Percentiles rank a stretch among this genome's conserved stretches.
These are phyloP conservation scores for Stephania japonica DNA, from an alignment of 164 flowering plant species.

Conservation along the genomic window DNA sequence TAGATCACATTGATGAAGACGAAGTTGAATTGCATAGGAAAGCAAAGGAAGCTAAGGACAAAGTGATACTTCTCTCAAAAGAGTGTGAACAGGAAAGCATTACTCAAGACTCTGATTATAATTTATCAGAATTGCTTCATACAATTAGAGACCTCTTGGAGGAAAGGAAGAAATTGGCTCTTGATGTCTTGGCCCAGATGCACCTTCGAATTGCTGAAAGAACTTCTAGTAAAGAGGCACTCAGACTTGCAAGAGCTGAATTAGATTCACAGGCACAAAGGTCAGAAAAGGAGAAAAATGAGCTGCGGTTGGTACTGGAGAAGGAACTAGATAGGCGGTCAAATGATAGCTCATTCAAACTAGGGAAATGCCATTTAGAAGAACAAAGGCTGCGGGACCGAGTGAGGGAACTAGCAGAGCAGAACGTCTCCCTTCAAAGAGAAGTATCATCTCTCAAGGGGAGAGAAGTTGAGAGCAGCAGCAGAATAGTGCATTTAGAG, in stretches of 20 bases:
- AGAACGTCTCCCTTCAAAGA: constrained; percentile 84
- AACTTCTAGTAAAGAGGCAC: constrained; percentile 44
- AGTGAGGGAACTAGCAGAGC: constrained; percentile 91
- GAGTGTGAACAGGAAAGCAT: constrained; percentile 54
- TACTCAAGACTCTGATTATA: constrained; percentile 30
- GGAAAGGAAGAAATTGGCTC: constrained; percentile 57
- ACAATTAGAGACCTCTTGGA: constrained; percentile 41
- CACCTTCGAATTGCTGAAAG: constrained; percentile 55
- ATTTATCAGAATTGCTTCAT: constrained; percentile 40
- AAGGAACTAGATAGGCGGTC: constrained; percentile 88
- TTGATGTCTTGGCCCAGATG: constrained; percentile 54
- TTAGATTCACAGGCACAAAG: constrained; percentile 37
- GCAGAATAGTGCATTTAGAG: constrained; percentile 33
- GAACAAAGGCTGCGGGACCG: constrained; percentile 91
- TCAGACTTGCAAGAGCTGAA: constrained; percentile 40
- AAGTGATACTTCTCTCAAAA: constrained; percentile 43
- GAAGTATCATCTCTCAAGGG: constrained; percentile 61
- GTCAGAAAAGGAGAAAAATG: constrained; percentile 76
- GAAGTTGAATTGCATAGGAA: constrained; percentile 45
- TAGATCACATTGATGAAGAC: constrained; percentile 24
- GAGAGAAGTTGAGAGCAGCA: constrained; percentile 49
- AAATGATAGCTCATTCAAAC: constrained; percentile 74
- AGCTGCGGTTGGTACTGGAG: constrained; percentile 63
- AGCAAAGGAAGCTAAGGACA: constrained; percentile 61
- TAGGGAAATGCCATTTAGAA: constrained; percentile 70